Percentiles rank a stretch among this genome's conserved stretches.
Evolutionary conservation across 129 eudicot genomes (phyloP).

Genomic region (Deinandra increscens): DNA sequence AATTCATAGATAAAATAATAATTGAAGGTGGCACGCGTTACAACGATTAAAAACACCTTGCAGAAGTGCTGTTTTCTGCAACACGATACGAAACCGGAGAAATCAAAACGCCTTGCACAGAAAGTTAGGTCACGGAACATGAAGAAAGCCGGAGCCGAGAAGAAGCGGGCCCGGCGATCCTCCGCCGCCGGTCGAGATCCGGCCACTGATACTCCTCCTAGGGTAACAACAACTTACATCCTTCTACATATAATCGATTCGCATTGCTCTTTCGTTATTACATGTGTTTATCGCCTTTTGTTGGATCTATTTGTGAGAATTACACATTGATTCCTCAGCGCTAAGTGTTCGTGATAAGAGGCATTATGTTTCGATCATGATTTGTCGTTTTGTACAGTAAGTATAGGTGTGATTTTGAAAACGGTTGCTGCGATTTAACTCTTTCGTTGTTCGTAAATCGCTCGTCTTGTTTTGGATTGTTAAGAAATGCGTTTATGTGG

Average conservation of each 20-base stretch:
- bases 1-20: no score
- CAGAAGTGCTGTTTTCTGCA: not conserved
- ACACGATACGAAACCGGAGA: not conserved
- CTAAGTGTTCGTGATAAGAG: not conserved
- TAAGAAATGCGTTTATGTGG: constrained; percentile 10
- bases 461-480: not conserved
- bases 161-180: constrained; percentile 83
- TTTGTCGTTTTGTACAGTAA: constrained; percentile 13
- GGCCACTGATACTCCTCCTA: constrained; percentile 57
- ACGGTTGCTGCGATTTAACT: not conserved
- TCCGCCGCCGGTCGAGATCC: constrained; percentile 46
- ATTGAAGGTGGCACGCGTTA: constrained; percentile 1
- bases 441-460: constrained; percentile 6
- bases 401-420: constrained; percentile 1
- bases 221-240: constrained; percentile 47
- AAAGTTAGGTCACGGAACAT: constrained; percentile 27
- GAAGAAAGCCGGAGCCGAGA: constrained; percentile 81
- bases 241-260: not conserved
- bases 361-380: constrained; percentile 18
- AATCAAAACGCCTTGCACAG: not conserved
- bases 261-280: not conserved
- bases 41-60: not conserved
- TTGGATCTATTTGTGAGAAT: constrained; percentile 22
- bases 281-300: constrained; percentile 9
- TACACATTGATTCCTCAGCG: constrained; percentile 1